phyloP scores from a whole-genome alignment of 805 yeast species.

The Barnettozyma botsteinii region DNA sequence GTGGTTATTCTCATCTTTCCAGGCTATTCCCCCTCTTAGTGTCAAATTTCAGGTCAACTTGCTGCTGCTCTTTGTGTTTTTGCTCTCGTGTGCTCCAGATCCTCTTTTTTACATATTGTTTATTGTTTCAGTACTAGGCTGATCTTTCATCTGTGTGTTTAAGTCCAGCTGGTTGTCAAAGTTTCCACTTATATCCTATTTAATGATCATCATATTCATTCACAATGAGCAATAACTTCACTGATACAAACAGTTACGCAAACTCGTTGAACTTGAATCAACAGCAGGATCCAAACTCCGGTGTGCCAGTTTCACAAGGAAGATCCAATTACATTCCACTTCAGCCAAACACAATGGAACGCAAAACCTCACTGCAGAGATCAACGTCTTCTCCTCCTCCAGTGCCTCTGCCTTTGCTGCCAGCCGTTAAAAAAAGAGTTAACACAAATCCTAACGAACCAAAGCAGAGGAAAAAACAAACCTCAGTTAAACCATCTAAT shows the following conservation, averaged over 20 bases:
- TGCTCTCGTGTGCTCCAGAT: no score
- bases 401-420: conserved; percentile 13
- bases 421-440: conserved; percentile 15
- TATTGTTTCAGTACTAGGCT: no score
- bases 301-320: neutral
- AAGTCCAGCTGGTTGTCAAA: no score
- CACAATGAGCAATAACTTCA: conserved; percentile 27
- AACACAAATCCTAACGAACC: conserved; percentile 1
- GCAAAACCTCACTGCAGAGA: conserved; percentile 2
- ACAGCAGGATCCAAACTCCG: neutral
- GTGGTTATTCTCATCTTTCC: no score
- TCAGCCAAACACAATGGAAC: conserved; percentile 3
- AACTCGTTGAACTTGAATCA: conserved; percentile 15
- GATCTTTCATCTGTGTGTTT: no score
- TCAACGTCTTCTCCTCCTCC: conserved; percentile 4
- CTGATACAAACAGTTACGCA: conserved; percentile 26
- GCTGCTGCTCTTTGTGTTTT: no score
- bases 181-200: no score
- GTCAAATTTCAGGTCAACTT: no score
- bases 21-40: no score
- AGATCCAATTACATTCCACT: conserved; percentile 5
- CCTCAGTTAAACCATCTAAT: neutral
- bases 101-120: no score
- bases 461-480: conserved; percentile 7
- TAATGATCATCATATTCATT: conserved; percentile 4